Base-by-base conservation (phyloP, 257 asterid species). In the Fraxinus quadrangulata region DNA sequence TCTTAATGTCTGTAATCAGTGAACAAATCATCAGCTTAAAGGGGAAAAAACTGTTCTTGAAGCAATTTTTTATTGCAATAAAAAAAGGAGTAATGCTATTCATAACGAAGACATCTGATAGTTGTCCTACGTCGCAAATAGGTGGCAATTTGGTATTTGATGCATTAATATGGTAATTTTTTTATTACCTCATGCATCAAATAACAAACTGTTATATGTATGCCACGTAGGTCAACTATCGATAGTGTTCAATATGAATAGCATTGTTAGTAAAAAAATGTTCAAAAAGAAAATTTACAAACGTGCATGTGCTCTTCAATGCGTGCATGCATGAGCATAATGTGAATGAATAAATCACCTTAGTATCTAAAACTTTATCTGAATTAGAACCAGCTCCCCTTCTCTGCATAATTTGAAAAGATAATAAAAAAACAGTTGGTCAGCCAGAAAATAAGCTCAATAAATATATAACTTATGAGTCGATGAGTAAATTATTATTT, bases 331-430 rank as follows among this genome's bases (percentile, higher is more conserved):
- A 82, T 75, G 78, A 75, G 74, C 21, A 73, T 61, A 71, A 78
- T 75, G 75, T 67, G 49, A 42, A 67, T 21, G 13, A 51, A 75
- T 79, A 61, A 61, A 82, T 84, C 87, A 94, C 97, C 97, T 94
- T 94, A 63, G 96, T 88, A 87, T 94, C 97, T 67, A 87, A 83
- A 42, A 86, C 87, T 79, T 85, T 94, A 54, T 90, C 92, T 69
- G 97, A 87, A 79, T 82, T 84, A 69, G 92, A 90, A 78, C 92
- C 92, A 78, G 81, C 87, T 33, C 90, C 94, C 76, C 90, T 89
- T 84, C 91, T 87, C 97, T 91, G 94, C 96, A 85, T 79, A 75
- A 78, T 86, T 80, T 45, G 45, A 39, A 74, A 80, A 70, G 9
- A 67, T 34, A 30, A 28, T 71, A 80, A 72, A 70, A 34, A 65